Conservation (phyloP, 2,329 filamentous ascomycete species). For the Penicillium sp. region DNA sequence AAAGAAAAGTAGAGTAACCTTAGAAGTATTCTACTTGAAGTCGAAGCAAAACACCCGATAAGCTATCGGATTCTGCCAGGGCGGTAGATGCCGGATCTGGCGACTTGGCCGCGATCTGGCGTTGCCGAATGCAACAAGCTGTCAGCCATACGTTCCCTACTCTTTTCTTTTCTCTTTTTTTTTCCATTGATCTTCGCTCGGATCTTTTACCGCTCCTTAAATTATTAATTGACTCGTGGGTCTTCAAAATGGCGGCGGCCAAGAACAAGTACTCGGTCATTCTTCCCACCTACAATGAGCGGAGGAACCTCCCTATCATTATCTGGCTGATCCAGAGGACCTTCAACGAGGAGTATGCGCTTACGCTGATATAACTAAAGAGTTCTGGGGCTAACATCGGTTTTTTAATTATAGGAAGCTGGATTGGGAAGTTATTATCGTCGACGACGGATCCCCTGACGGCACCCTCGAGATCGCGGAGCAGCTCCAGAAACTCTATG, state of each 20-base stretch:
- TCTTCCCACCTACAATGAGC: conserved; percentile 97
- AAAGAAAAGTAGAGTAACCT: background rate
- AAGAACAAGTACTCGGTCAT: conserved; percentile 91
- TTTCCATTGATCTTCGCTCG: conserved; percentile 6
- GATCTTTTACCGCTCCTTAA: conserved; percentile 12
- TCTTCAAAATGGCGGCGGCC: conserved; percentile 36
- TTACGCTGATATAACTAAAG: background rate
- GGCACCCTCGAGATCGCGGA: conserved; percentile 87
- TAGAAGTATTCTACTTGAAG: background rate
- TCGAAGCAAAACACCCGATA: conserved; percentile 21
- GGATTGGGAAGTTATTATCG: conserved; percentile 96
- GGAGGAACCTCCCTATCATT: conserved; percentile 93
- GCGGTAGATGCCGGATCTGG: conserved; percentile 32
- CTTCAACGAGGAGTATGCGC: conserved; percentile 77
- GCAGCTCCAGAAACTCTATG: conserved; percentile 86
- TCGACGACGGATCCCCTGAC: conserved; percentile 97
- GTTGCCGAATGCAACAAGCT: conserved; percentile 26
- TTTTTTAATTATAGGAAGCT: conserved; percentile 64
- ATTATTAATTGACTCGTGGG: conserved; percentile 9
- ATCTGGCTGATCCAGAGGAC: conserved; percentile 90
- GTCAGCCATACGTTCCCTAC: conserved; percentile 28
- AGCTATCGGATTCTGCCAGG: conserved; percentile 31
- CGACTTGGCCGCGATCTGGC: conserved; percentile 29
- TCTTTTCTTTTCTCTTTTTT: conserved; percentile 14
- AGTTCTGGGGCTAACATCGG: background rate